Base-by-base conservation (phyloP, 352 stramenopile genomes). In the Nothophytophthora sp. region DNA sequence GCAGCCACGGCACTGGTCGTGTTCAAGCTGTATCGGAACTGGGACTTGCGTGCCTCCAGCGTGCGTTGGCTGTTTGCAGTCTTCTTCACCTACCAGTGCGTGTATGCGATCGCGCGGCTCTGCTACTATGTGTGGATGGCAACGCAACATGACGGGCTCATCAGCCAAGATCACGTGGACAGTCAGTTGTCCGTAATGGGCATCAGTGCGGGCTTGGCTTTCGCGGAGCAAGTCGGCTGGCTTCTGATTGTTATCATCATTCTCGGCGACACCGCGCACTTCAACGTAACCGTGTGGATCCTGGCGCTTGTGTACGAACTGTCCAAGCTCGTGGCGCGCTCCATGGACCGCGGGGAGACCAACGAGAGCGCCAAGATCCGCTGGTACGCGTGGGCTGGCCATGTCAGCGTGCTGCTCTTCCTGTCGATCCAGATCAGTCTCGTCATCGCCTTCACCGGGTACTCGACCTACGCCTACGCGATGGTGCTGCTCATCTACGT, bases 251-350 rank as follows among this genome's bases (percentile, higher is more conserved):
- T 55, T 9, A 30, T 51, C 22, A 70, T 74, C 22, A 56, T 63
- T 7, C 9, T 72, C 6, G 67, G 67, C 4, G 67, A 77, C 13
- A 57, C 55, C 3, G 35, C 54, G 13, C 51, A 60, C 20, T 77
- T 74, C 40, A 63, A 60, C 0, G 30, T 73, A 19, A 50, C 64
- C 2, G 23, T 75, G 5, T 78, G 68, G 68, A 47, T 75, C 3
- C 29, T 52, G 20, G 32, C 61, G 23, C 29, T 86, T 29, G 57
- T 82, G 10, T 86, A 83, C 42, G 67, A 78, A 23, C 39, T 78
- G 9, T 75, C 64, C 5, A 75, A 73, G 4, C 46, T 78, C 7
- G 60, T 68, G 10, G 41, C 51, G 1, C 19, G 44, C 1, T 52
- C 68, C 2, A 75, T 78, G 68, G 68, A 78, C 18, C 60, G 68